Evolutionary conservation across 2,329 filamentous ascomycete genomes (phyloP), one percentile per base, ranked within the genome.

Genomic region (Boeremia exigua): DNA sequence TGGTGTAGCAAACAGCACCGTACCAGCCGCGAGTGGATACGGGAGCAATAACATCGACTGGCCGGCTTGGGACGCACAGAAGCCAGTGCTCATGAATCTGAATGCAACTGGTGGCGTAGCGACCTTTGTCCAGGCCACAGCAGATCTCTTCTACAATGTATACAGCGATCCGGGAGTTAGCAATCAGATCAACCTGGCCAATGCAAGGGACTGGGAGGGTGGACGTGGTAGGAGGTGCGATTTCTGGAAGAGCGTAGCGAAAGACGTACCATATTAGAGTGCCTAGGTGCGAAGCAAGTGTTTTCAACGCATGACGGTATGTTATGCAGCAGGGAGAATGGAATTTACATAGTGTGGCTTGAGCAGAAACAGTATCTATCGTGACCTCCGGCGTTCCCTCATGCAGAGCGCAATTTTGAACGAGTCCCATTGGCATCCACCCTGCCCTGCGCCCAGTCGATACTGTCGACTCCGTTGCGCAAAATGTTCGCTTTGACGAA

Each of bases 121-220:
- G 6, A 58, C 40, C 0, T 59, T 60, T 17, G 17, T 60, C 0
- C 52, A 65, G 19, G 56, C 63, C 9, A 69, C 67, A 3, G 60
- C 58, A 25, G 49, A 73, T 44, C 38, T 74, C 30, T 54, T 68
- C 44, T 72, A 72, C 34, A 63, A 68, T 17, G 40, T 67, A 1
- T 71, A 73, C 23, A 54, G 60, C 15, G 72, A 73, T 52, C 70
- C 70, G 1, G 72, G 72, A 1, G 66, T 72, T 8, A 66, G 61
- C 12, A 74, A 74, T 48, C 40, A 46, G n/a, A 65, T 73, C 40
- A 66, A 54, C 23, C 15, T 71, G 25, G 66, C 63, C 14, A 65
- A 73, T 59, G 71, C 63, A 25, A 39, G 57, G 29, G 50, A 58
- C 12, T 74, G 70, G 71, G 71, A 74, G 39, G 71, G 71, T 8